Evolutionary conservation across 257 asterid genomes (phyloP), one percentile per base, ranked within the genome.

Genomic region (Verbena officinalis): DNA sequence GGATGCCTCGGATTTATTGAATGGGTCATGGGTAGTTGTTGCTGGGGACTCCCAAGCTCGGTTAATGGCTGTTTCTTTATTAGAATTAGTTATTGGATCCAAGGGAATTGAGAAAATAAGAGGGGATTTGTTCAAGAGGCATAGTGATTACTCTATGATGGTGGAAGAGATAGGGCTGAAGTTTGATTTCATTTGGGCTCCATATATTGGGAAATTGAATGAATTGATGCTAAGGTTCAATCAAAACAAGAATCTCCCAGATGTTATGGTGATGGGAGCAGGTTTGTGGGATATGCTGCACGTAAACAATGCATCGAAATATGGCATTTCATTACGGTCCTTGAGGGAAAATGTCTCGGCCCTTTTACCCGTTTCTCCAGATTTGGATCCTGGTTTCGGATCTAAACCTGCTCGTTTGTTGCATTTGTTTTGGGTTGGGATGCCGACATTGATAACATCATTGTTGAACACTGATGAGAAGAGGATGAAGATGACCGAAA

Each of bases 201-300:
- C 95, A 0, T 86, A 81, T 65, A 83, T 83, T 43, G 70, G 73
- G 12, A 94, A 94, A 74, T 75, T 94, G 81, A 90, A 96, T 5
- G 78, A 78, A 38, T 59, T 83, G 68, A 58, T 79, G 81, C 24
- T 62, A 1, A 74, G 74, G 15, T 73, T 81, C 34, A 84, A 77
- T 73, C 74, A 63, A 55, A 81, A 75, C 20, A 78, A 65, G 49
- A 66, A 24, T 57, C 64, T 71, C 56, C 98, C 99, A 0, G 98
- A 94, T 82, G 89, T 94, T 51, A 55, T 94, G 62, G 81, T 88
- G 68, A 84, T 94, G 82, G 99, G 99, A 24, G 82, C 96, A 0
- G 99, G 98, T 52, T 76, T 94, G 62, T 94, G 98, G 99, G 98
- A 90, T 74, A 88, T 94, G 96, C 59, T 90, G 57, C 98, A 83